A percentile compares a stretch with the other conserved stretches of the same genome.
Conservation (phyloP, 208 protist species). For the Ichthyophonus hoferi region DNA sequence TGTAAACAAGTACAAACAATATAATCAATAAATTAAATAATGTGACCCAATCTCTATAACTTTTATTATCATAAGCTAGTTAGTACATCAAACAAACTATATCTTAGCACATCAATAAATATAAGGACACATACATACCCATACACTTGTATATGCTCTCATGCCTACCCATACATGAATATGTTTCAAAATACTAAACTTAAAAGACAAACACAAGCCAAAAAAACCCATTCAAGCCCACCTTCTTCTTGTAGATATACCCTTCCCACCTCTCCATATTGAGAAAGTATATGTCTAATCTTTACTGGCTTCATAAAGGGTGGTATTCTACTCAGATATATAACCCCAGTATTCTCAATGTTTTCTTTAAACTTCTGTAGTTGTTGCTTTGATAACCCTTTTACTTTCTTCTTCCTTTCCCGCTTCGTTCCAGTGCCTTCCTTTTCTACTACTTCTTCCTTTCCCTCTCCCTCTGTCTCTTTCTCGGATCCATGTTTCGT, state of each 20-base stretch:
- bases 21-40: too few relatives aligned
- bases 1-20: too few relatives aligned
- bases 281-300: conserved; percentile 53
- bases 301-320: conserved; percentile 65
- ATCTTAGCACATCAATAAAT: too few relatives aligned
- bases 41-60: too few relatives aligned
- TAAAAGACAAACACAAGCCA: not conserved
- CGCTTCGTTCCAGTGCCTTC: not conserved
- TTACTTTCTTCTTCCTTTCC: not conserved
- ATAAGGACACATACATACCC: not conserved
- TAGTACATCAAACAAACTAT: too few relatives aligned
- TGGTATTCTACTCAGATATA: conserved; percentile 62
- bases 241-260: conserved; percentile 64
- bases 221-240: not conserved
- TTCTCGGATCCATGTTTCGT: not conserved
- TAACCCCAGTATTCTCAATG: conserved; percentile 47
- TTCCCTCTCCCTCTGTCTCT: conserved; percentile 1
- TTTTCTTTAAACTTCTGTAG: not conserved
- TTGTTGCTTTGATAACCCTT: conserved; percentile 10
- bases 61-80: too few relatives aligned
- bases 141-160: not conserved
- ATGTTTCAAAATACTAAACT: too few relatives aligned
- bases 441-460: conserved; percentile 7
- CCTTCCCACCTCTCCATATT: conserved; percentile 58
- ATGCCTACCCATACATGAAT: too few relatives aligned